These are phyloP conservation scores for Saxispiralis lemnorum DNA, from an alignment of 495 filamentous ascomycete species.

Conservation along the genomic window DNA sequence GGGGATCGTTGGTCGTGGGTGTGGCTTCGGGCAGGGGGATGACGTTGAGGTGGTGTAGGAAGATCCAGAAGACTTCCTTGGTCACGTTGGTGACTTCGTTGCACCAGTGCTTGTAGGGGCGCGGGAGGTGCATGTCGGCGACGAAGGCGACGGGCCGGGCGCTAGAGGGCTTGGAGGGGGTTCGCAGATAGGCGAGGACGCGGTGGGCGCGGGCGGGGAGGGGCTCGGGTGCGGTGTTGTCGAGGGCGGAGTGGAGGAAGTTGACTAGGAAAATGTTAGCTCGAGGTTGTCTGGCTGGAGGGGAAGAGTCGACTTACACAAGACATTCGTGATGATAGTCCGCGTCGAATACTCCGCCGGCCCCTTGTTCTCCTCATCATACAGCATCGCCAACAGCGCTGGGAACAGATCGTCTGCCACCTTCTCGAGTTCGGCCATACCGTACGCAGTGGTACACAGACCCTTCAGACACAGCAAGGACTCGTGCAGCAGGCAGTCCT, in stretches of 20 bases:
- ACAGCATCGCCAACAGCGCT: constrained; percentile 69
- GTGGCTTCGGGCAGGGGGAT: constrained; percentile 37
- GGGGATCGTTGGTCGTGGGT: constrained; percentile 1
- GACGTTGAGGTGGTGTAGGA: constrained; percentile 82
- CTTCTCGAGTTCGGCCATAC: constrained; percentile 58
- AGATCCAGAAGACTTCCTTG: constrained; percentile 99
- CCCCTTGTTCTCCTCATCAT: constrained; percentile 91
- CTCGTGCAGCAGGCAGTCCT: constrained; percentile 83
- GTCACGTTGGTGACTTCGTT: constrained; percentile 82
- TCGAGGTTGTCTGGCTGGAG: neutral
- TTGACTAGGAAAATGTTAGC: constrained; percentile 31
- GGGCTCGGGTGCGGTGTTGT: constrained; percentile 13
- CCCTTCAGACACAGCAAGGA: constrained; percentile 86
- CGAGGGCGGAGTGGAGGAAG: constrained; percentile 46
- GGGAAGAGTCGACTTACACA: constrained; percentile 29
- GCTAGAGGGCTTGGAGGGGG: constrained; percentile 59
- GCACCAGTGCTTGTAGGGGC: constrained; percentile 85
- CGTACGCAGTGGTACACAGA: constrained; percentile 75
- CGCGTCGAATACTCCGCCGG: constrained; percentile 91
- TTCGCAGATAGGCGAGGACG: constrained; percentile 61
- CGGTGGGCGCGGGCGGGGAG: constrained; percentile 43
- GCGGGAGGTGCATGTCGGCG: constrained; percentile 63
- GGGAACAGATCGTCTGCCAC: constrained; percentile 75
- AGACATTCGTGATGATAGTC: constrained; percentile 63
- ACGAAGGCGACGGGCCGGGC: constrained; percentile 70